Evolutionary conservation across 176 grass and related monocot species (phyloP).

Genomic region (bread wheat (Triticum aestivum)): IWGSC_CS_RefSeq_v2.1 NC_057812.1:72169278-72169777

Average conservation of each 20-base stretch:
- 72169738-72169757: background rate
- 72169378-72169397: slow-evolving; percentile 22
- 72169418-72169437: background rate
- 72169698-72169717: background rate
- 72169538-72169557: background rate
- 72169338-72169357: slow-evolving; percentile 8
- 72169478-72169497: background rate
- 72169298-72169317: slow-evolving; percentile 64
- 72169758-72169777: background rate
- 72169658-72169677: background rate
- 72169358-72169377: slow-evolving; percentile 49
- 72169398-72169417: background rate
- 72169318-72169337: slow-evolving; percentile 30
- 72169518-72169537: background rate
- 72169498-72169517: background rate
- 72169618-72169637: slow-evolving; percentile 21
- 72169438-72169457: background rate
- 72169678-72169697: background rate
- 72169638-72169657: background rate
- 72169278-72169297: slow-evolving; percentile 34
- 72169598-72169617: background rate
- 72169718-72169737: background rate
- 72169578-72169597: slow-evolving; percentile 6
- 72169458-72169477: background rate
- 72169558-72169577: background rate